These are phyloP conservation scores for Ceratocystis destructans DNA, from an alignment of 2,329 filamentous ascomycete genomes.

Conservation along the genomic window DNA sequence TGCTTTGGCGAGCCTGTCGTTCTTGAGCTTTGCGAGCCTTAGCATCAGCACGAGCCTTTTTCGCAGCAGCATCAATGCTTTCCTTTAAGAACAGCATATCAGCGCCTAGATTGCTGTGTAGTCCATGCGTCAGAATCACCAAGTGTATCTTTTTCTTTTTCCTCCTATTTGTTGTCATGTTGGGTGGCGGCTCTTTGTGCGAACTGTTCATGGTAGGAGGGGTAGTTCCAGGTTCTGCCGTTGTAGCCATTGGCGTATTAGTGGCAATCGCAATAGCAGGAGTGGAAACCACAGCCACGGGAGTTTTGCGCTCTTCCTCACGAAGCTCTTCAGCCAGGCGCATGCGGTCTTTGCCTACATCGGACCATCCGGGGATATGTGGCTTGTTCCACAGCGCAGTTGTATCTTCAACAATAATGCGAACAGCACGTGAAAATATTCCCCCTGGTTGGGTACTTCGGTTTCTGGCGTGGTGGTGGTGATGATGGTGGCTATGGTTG, in stretches of 20 bases:
- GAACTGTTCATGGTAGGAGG: slow-evolving; percentile 22
- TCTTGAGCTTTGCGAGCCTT: slow-evolving; percentile 44
- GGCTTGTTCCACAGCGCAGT: slow-evolving; percentile 88
- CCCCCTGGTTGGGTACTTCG: slow-evolving; percentile 37
- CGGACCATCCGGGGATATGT: slow-evolving; percentile 53
- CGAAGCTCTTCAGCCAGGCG: slow-evolving; percentile 19
- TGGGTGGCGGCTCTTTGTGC: not conserved
- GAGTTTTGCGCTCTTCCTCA: slow-evolving; percentile 8
- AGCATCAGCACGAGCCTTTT: slow-evolving; percentile 57
- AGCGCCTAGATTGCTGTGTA: slow-evolving; percentile 89
- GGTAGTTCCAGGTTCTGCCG: slow-evolving; percentile 7
- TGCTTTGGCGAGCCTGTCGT: slow-evolving; percentile 25
- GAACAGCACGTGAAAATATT: slow-evolving; percentile 70
- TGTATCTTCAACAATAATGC: slow-evolving; percentile 73
- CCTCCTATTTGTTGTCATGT: slow-evolving; percentile 23
- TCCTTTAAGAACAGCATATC: slow-evolving; percentile 98
- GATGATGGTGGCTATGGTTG: slow-evolving; percentile 46
- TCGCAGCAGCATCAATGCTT: slow-evolving; percentile 76
- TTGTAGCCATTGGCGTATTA: not conserved
- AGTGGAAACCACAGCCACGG: slow-evolving; percentile 8
- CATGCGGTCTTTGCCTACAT: slow-evolving; percentile 26
- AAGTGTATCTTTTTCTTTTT: slow-evolving; percentile 74
- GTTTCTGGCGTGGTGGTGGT: slow-evolving; percentile 29
- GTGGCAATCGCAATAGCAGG: not conserved
- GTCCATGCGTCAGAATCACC: slow-evolving; percentile 81